These are phyloP conservation scores for Backusella psychrophila DNA, from an alignment of 192 early-diverging fungal genomes.

Conservation along the genomic window DNA sequence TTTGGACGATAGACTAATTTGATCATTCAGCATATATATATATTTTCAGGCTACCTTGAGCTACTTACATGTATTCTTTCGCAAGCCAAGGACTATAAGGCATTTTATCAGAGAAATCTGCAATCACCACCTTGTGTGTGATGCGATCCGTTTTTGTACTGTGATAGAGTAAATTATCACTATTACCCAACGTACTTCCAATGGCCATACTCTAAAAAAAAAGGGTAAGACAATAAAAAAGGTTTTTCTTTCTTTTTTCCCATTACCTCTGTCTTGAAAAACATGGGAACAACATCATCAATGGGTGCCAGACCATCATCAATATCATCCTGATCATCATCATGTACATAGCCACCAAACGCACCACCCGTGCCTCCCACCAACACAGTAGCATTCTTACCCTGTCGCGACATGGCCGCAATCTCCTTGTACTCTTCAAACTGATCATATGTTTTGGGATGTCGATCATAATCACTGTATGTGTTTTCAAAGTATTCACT, in stretches of 20 bases:
- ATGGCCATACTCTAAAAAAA: constrained; percentile 20
- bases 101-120: constrained; percentile 54
- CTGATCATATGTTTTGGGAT: constrained; percentile 53
- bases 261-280: constrained; percentile 38
- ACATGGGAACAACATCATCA: constrained; percentile 20
- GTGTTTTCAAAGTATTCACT: constrained; percentile 39
- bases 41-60: constrained; percentile 14
- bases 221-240: not conserved
- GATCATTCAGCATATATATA: constrained; percentile 11
- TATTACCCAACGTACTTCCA: constrained; percentile 16
- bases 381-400: constrained; percentile 41
- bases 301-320: constrained; percentile 39
- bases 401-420: constrained; percentile 51
- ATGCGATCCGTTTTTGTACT: constrained; percentile 25
- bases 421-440: constrained; percentile 58
- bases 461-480: constrained; percentile 45
- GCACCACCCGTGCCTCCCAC: constrained; percentile 33
- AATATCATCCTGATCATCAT: constrained; percentile 48
- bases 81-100: constrained; percentile 61
- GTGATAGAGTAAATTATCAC: constrained; percentile 28
- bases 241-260: too few relatives aligned
- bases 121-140: constrained; percentile 43
- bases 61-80: constrained; percentile 57
- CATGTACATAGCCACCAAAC: constrained; percentile 40
- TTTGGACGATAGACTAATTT: constrained; percentile 53